phyloP scores from a whole-genome alignment of 805 yeast species.

The Candida nitratophila region DNA sequence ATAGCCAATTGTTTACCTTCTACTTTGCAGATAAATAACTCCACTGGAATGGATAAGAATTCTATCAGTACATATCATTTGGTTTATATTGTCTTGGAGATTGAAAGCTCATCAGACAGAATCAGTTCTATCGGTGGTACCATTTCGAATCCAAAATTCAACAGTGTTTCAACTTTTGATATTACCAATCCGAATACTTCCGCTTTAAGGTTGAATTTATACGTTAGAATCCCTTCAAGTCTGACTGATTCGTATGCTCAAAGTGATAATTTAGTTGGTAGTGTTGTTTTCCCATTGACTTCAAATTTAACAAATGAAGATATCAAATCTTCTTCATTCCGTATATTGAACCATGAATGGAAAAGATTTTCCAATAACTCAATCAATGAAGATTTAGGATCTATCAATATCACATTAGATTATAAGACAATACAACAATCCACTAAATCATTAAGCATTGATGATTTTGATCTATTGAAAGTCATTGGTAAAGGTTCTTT shows the following conservation, averaged over 20 bases:
- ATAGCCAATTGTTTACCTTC: conserved; percentile 39
- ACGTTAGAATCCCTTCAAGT: conserved; percentile 67
- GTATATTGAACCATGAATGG: conserved; percentile 66
- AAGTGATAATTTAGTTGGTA: conserved; percentile 72
- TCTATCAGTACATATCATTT: conserved; percentile 40
- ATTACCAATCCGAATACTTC: conserved; percentile 48
- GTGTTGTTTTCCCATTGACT: conserved; percentile 51
- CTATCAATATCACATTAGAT: conserved; percentile 34
- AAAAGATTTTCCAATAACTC: conserved; percentile 26
- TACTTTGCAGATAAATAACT: conserved; percentile 22
- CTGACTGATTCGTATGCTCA: conserved; percentile 33
- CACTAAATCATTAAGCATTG: conserved; percentile 69
- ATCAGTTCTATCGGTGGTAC: conserved; percentile 85
- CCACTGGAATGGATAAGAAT: conserved; percentile 39
- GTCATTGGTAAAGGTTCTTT: conserved; percentile 98
- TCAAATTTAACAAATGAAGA: conserved; percentile 29
- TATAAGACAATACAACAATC: conserved; percentile 27
- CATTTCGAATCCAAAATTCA: conserved; percentile 72
- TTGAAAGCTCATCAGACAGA: conserved; percentile 87
- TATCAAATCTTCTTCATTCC: conserved; percentile 19
- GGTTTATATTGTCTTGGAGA: conserved; percentile 82
- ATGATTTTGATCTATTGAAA: conserved; percentile 86
- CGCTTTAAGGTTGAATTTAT: conserved; percentile 62
- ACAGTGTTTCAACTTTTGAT: conserved; percentile 87
- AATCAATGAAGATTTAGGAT: conserved; percentile 23